Evolutionary conservation across 495 filamentous ascomycete genomes (phyloP), one percentile per base, ranked within the genome.

Genomic region (Hypoxylon crocopeplum): DNA sequence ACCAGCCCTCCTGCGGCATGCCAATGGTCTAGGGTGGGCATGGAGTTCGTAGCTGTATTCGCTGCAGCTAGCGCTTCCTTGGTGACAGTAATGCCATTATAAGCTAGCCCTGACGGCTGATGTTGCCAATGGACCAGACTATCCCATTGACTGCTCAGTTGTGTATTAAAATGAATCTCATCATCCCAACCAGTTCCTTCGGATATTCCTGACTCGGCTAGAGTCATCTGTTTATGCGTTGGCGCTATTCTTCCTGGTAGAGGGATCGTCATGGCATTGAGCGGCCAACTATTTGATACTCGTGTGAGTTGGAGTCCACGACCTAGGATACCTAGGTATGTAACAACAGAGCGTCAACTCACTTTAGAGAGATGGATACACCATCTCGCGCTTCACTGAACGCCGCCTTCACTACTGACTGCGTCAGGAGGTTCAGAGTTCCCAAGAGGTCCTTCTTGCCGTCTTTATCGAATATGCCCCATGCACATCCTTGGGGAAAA

Each of bases 81-180:
- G 12, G 66, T 72, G 16, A 74, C 71, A 45, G 56, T 16, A 36
- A 65, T 56, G 11, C 80, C 81, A 64, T 88, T 88, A 64, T 88
- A 88, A 12, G 80, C 73, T 16, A 67, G 59, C 10, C 73, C 75
- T 1, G 77, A 73, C 1, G 73, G 69, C 32, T 78, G 74, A 56
- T 82, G 80, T 46, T 77, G 67, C 66, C 77, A 73, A 70, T 91
- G 88, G 40, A 86, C 76, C n/a, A 92, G 78, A 15, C 87, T 86
- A 64, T 93, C 89, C 89, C 89, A 92, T 71, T 93, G 89, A 2
- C 85, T 88, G 20, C 83, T 83, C 61, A 84, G 82, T 66, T 92
- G 89, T 0, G 89, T 91, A 69, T 92, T 92, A 70, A 92, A 79
- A 20, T 82, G 79, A 54, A 90, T 86, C 52, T 88, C 78, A 44